Evolutionary conservation across 1,139 yeast genomes (phyloP).

Genomic region (Hyphopichia burtonii): DNA sequence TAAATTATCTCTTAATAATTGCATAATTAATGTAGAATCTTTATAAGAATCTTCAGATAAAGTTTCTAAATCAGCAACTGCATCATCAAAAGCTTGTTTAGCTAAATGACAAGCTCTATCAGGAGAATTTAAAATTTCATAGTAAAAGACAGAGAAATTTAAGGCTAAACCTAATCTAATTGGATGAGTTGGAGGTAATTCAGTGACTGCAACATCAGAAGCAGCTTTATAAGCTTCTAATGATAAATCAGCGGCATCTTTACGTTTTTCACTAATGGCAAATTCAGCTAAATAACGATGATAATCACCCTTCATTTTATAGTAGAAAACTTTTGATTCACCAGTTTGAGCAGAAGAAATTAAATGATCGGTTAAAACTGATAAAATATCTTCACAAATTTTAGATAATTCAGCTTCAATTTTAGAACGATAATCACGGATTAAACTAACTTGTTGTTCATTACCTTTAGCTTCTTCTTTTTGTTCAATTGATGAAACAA

Average conservation of each 20-base stretch:
- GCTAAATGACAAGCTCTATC: constrained; percentile 99
- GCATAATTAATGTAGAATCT: constrained; percentile 98
- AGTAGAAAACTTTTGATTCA: constrained; percentile 96
- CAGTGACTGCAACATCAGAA: constrained; percentile 94
- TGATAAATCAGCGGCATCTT: constrained; percentile 88
- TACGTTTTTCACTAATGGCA: constrained; percentile 86
- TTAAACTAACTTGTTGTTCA: constrained; percentile 81
- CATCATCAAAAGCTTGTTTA: constrained; percentile 98
- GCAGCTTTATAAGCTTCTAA: constrained; percentile 95
- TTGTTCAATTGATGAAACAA: constrained; percentile 95
- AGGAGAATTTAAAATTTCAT: constrained; percentile 96
- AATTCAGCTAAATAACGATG: constrained; percentile 99
- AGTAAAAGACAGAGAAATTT: constrained; percentile 96
- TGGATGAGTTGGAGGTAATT: constrained; percentile 98
- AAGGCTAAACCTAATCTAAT: constrained; percentile 97
- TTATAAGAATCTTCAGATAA: constrained; percentile 97
- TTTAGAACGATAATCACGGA: constrained; percentile 92
- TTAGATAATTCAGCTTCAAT: constrained; percentile 91
- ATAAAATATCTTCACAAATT: constrained; percentile 91
- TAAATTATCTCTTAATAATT: constrained; percentile 95
- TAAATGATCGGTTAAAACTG: constrained; percentile 83
- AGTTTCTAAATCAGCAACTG: constrained; percentile 97
- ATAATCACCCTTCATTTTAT: constrained; percentile 99
- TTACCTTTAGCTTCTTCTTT: constrained; percentile 97
- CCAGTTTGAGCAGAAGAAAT: constrained; percentile 95